Conservation (phyloP, 1,284 basidiomycete species). For the Apiotrichum mycotoxinovorans region DNA sequence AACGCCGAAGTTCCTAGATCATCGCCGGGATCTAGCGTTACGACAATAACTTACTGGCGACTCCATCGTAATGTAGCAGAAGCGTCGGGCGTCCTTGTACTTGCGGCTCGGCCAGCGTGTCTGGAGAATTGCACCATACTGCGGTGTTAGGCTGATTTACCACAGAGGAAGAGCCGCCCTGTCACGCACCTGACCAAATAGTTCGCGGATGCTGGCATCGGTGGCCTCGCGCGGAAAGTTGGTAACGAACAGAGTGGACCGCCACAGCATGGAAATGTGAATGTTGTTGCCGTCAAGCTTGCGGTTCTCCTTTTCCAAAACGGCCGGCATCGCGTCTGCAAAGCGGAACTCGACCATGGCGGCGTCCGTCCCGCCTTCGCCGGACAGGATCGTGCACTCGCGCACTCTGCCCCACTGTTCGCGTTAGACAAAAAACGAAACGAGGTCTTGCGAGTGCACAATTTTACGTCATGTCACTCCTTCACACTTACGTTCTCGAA, state of each 20-base stretch:
- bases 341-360: slow-evolving; percentile 49
- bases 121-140: slow-evolving; percentile 89
- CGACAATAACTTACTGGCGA: slow-evolving; percentile 61
- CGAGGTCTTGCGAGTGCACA: neutral
- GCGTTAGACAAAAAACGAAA: too few relatives aligned
- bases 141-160: neutral
- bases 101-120: slow-evolving; percentile 98
- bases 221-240: slow-evolving; percentile 89
- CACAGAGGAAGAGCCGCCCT: neutral
- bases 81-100: slow-evolving; percentile 81
- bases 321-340: slow-evolving; percentile 69
- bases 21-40: too few relatives aligned
- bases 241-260: slow-evolving; percentile 91
- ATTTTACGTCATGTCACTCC: neutral
- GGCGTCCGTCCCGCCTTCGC: slow-evolving; percentile 28
- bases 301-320: slow-evolving; percentile 90
- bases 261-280: slow-evolving; percentile 82
- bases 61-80: slow-evolving; percentile 91
- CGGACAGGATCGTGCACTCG: slow-evolving; percentile 58
- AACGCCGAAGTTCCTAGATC: too few relatives aligned
- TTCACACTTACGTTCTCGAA: slow-evolving; percentile 75
- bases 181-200: slow-evolving; percentile 68
- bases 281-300: slow-evolving; percentile 68
- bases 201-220: slow-evolving; percentile 66
- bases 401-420: slow-evolving; percentile 76